phyloP scores from a whole-genome alignment of 192 early-diverging fungal species.

The Coemansia sp. region DNA sequence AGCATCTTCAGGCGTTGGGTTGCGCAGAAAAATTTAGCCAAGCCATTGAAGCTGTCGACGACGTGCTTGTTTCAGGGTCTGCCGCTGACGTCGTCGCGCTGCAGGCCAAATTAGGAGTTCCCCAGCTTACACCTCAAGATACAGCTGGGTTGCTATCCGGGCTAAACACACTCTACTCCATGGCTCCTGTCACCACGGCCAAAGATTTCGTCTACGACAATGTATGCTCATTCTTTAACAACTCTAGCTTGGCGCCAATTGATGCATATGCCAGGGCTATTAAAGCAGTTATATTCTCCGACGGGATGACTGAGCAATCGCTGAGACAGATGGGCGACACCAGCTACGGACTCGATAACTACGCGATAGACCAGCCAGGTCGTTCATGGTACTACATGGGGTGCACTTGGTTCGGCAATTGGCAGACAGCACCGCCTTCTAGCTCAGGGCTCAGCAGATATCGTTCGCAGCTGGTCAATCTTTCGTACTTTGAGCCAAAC shows the following conservation, averaged over 20 bases:
- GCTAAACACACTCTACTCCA: constrained; percentile 20
- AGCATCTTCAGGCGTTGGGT: constrained; percentile 37
- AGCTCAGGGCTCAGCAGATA: constrained; percentile 22
- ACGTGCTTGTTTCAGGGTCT: constrained; percentile 32
- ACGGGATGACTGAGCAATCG: constrained; percentile 20
- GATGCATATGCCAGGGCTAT: constrained; percentile 31
- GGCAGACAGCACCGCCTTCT: constrained; percentile 51
- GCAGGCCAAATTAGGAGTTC: constrained; percentile 32
- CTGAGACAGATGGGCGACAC: constrained; percentile 37
- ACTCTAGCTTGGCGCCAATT: constrained; percentile 2
- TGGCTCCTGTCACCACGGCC: constrained; percentile 13
- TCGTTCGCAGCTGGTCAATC: constrained; percentile 39
- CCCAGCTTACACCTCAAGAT: constrained; percentile 26
- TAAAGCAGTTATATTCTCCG: constrained; percentile 14
- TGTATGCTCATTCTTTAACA: constrained; percentile 34
- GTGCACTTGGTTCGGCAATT: constrained; percentile 68
- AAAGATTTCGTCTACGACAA: constrained; percentile 12
- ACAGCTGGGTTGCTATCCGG: constrained; percentile 28
- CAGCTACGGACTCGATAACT: constrained; percentile 31
- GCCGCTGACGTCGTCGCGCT: constrained; percentile 5
- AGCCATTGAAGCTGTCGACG: constrained; percentile 45
- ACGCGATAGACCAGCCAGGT: constrained; percentile 32
- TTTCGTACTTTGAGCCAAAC: constrained; percentile 40
- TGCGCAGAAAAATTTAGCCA: constrained; percentile 27
- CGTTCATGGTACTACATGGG: constrained; percentile 61